Conservation (phyloP, 1,284 basidiomycete genomes). For the Melampsora americana region DNA sequence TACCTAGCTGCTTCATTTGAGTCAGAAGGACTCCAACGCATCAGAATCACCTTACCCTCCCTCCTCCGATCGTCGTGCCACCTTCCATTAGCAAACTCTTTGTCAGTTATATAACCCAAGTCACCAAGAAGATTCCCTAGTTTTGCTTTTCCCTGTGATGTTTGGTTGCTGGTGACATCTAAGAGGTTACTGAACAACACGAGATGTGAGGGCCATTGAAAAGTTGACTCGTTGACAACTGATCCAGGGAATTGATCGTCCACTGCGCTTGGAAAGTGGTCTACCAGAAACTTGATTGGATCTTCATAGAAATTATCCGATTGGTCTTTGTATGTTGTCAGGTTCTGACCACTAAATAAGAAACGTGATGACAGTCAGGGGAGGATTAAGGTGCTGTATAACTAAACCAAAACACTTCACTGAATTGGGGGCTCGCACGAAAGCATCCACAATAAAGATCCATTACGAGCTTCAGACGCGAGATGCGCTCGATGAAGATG, state of each 20-base stretch:
- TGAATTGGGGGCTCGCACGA: constrained; percentile 78
- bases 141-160: constrained; percentile 48
- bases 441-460: constrained; percentile 66
- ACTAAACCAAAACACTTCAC: constrained; percentile 60
- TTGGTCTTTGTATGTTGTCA: constrained; percentile 69
- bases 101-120: constrained; percentile 67
- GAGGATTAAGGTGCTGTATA: constrained; percentile 14
- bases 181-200: constrained; percentile 75
- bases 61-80: constrained; percentile 79
- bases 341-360: not conserved
- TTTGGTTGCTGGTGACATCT: constrained; percentile 50
- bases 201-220: constrained; percentile 75
- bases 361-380: not conserved
- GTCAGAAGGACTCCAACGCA: constrained; percentile 55
- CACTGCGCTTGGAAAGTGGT: constrained; percentile 66
- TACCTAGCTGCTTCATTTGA: no score
- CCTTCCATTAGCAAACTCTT: constrained; percentile 63
- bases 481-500: constrained; percentile 72
- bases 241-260: constrained; percentile 67
- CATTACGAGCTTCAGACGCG: constrained; percentile 53
- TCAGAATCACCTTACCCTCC: constrained; percentile 69
- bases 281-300: constrained; percentile 66
- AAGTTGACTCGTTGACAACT: constrained; percentile 59
- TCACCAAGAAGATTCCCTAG: constrained; percentile 60
- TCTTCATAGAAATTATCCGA: constrained; percentile 76